Conservation (phyloP, 495 filamentous ascomycete genomes). For the Podospora sp. region DNA sequence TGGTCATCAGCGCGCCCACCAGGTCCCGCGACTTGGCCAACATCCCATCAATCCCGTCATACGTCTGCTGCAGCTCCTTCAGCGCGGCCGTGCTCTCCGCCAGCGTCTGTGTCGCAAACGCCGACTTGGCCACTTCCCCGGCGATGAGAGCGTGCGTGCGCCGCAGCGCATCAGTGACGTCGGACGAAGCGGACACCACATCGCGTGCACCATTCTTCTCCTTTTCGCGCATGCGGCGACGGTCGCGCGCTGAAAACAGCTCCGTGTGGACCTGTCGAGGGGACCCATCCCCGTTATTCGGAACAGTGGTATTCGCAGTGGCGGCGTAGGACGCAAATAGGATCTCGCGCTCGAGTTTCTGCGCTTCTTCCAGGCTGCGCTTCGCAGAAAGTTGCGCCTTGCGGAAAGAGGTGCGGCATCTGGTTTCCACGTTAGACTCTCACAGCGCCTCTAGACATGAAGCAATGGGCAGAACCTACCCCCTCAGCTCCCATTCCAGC, state of each 20-base stretch:
- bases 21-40: slow-evolving; percentile 72
- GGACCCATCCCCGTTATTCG: slow-evolving; percentile 18
- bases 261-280: slow-evolving; percentile 25
- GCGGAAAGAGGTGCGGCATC: slow-evolving; percentile 75
- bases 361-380: slow-evolving; percentile 69
- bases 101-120: slow-evolving; percentile 87
- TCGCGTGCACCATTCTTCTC: slow-evolving; percentile 48
- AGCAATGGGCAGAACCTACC: slow-evolving; percentile 46
- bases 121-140: slow-evolving; percentile 76
- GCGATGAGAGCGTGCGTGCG: slow-evolving; percentile 85
- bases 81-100: slow-evolving; percentile 80
- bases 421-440: slow-evolving; percentile 35
- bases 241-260: slow-evolving; percentile 31
- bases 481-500: slow-evolving; percentile 68
- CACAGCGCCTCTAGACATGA: not conserved
- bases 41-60: slow-evolving; percentile 74
- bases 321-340: slow-evolving; percentile 65
- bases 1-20: slow-evolving; percentile 75
- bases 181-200: slow-evolving; percentile 69
- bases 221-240: slow-evolving; percentile 27
- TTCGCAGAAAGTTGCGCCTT: slow-evolving; percentile 83
- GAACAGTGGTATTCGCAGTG: slow-evolving; percentile 24
- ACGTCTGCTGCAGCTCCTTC: slow-evolving; percentile 73
- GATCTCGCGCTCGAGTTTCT: slow-evolving; percentile 73
- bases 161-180: slow-evolving; percentile 82